A percentile compares a stretch with the other conserved stretches of the same genome.
These are phyloP conservation scores for Metschnikowia rubicola DNA, from an alignment of 805 yeast genomes.

Conservation along the genomic window DNA sequence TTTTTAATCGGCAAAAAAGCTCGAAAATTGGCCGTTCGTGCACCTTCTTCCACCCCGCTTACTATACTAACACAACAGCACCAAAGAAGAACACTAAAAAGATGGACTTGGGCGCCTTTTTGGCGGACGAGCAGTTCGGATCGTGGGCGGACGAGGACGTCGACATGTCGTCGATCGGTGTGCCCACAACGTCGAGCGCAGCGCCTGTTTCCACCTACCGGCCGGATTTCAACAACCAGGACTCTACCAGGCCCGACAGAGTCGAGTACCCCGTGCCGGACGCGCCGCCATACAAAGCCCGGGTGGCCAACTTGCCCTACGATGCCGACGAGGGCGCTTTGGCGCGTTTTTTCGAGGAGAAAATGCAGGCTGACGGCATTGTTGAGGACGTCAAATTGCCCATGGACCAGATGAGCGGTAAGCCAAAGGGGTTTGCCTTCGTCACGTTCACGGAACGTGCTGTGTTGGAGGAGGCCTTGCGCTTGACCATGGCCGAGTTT, in stretches of 20 bases:
- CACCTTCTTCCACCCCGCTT: background rate
- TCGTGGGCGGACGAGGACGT: slow-evolving; percentile 85
- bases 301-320: slow-evolving; percentile 82
- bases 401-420: slow-evolving; percentile 58
- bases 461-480: slow-evolving; percentile 49
- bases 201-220: slow-evolving; percentile 12
- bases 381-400: slow-evolving; percentile 71
- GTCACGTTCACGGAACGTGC: slow-evolving; percentile 47
- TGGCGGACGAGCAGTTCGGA: slow-evolving; percentile 70
- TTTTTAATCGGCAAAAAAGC: background rate
- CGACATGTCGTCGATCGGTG: slow-evolving; percentile 62
- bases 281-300: slow-evolving; percentile 88
- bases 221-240: slow-evolving; percentile 9
- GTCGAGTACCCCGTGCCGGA: slow-evolving; percentile 85
- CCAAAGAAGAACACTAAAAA: slow-evolving; percentile 57
- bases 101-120: slow-evolving; percentile 84
- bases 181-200: slow-evolving; percentile 33
- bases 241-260: slow-evolving; percentile 44
- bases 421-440: slow-evolving; percentile 58
- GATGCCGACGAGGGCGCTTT: slow-evolving; percentile 66
- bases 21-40: background rate
- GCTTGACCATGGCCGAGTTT: slow-evolving; percentile 41
- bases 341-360: slow-evolving; percentile 57
- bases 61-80: slow-evolving; percentile 22
- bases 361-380: slow-evolving; percentile 47